phyloP scores from a whole-genome alignment of 495 filamentous ascomycete species.

The Rhypophila decipiens region DNA sequence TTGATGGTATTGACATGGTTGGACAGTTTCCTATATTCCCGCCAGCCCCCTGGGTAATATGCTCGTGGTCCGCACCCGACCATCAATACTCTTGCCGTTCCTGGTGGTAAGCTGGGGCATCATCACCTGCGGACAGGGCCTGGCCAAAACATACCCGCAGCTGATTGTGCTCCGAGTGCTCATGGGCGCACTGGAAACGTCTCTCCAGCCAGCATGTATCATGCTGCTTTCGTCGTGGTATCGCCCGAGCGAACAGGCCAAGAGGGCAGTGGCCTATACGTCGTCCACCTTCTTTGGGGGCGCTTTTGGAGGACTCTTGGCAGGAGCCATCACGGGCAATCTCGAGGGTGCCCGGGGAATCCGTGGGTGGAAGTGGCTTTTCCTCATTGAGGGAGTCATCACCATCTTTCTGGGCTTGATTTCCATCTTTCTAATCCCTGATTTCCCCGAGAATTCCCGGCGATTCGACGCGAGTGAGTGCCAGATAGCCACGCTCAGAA shows the following conservation, averaged over 20 bases:
- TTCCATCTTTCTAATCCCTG: slow-evolving; percentile 46
- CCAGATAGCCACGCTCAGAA: too few relatives aligned
- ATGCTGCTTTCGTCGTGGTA: slow-evolving; percentile 60
- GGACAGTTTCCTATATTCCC: slow-evolving; percentile 49
- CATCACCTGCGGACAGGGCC: slow-evolving; percentile 45
- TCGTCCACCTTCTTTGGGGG: slow-evolving; percentile 51
- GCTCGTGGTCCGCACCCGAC: slow-evolving; percentile 14
- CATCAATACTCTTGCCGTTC: slow-evolving; percentile 46
- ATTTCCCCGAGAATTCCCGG: too few relatives aligned
- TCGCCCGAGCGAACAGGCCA: slow-evolving; percentile 53
- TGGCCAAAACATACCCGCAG: slow-evolving; percentile 43
- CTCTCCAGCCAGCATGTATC: slow-evolving; percentile 48
- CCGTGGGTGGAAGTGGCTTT: slow-evolving; percentile 42
- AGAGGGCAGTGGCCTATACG: slow-evolving; percentile 54
- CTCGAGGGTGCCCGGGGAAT: slow-evolving; percentile 49
- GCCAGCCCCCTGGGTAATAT: slow-evolving; percentile 21
- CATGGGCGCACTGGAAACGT: slow-evolving; percentile 54
- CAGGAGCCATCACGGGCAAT: slow-evolving; percentile 37
- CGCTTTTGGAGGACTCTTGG: slow-evolving; percentile 50
- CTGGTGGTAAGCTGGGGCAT: slow-evolving; percentile 56
- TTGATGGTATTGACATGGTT: background rate
- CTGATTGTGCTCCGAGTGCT: slow-evolving; percentile 51
- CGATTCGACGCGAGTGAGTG: too few relatives aligned
- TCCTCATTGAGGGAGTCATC: slow-evolving; percentile 49
- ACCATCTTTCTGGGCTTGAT: slow-evolving; percentile 46